Conservation (phyloP, 2,329 filamentous ascomycete species). For the Geosmithia morbida region DNA sequence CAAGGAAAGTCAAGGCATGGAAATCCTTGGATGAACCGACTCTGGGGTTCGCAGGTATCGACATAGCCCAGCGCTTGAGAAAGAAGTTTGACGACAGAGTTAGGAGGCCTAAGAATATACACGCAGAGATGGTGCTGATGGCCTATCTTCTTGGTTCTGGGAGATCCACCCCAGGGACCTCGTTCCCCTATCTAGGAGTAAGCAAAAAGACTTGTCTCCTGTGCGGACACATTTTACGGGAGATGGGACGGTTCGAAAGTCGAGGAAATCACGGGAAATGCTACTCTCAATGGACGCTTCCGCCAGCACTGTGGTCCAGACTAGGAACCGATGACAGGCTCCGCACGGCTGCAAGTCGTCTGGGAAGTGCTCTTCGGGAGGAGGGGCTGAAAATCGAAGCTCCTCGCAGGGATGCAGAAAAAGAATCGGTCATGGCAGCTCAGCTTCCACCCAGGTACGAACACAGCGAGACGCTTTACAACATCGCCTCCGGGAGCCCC, state of each 20-base stretch:
- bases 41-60: not conserved
- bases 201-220: not conserved
- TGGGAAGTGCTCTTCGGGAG: not conserved
- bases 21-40: not conserved
- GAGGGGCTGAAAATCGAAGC: not conserved
- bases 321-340: not conserved
- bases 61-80: not conserved
- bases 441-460: not conserved
- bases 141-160: not conserved
- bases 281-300: not conserved
- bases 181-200: not conserved
- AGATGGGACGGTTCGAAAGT: not conserved
- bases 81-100: not conserved
- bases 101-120: not conserved
- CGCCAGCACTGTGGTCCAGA: not conserved
- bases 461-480: not conserved
- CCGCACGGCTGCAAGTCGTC: not conserved
- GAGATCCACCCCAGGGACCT: not conserved
- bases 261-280: not conserved
- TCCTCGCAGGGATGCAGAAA: not conserved
- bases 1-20: not conserved
- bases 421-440: not conserved
- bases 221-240: not conserved
- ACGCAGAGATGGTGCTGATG: not conserved
- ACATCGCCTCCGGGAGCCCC: not conserved